Base-by-base conservation (phyloP, 352 stramenopile genomes). In the Phytophthora pinifolia region DNA sequence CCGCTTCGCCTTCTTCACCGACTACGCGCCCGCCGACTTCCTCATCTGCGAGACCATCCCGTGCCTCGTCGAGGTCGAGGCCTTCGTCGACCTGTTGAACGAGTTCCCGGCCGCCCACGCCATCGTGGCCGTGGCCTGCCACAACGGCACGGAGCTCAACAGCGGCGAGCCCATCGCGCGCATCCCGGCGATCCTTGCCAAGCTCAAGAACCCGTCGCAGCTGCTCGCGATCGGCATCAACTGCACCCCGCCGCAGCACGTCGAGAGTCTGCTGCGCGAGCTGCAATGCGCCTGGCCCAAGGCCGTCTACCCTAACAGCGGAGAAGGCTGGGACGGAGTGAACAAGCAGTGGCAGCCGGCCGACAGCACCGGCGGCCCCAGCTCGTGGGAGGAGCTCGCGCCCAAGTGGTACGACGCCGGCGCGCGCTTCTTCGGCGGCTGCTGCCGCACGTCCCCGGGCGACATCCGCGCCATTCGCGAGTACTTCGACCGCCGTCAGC, bases 1-100 rank as follows among this genome's bases (percentile, higher is more conserved):
- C 35, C 83, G 84, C 58, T 87, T 94, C 20, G 64, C 65, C 43
- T 84, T 88, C 46, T 87, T 96, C 46, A 54, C 67, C 4, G 60
- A 59, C 31, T 76, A 74, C 46, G 22, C 59, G 10, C 66, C 76
- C 5, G 82, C 75, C 0, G 79, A 94, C 67, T 79, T 95, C 17
- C 38, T 95, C 10, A 71, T 92, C 20, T 92, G 81, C 54, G 87
- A 96, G 78, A 96, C 87, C 15, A 83, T 96, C 17, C 87, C 87
- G 27, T 94, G 83, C 41, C 67, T 96, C 15, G 73, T 76, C 17
- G 87, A 96, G 52, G 82, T 92, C 13, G 72, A 81, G 17, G 87
- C 83, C 3, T 79, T 95, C 41, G 62, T 94, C n/a, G 48, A 84
- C 33, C 62, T 93, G 31, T 65, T 94, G 8, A 86, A 96, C 62